These are phyloP conservation scores for Nicotiana attenuata DNA, from an alignment of 257 asterid species.

Conservation along the genomic window DNA sequence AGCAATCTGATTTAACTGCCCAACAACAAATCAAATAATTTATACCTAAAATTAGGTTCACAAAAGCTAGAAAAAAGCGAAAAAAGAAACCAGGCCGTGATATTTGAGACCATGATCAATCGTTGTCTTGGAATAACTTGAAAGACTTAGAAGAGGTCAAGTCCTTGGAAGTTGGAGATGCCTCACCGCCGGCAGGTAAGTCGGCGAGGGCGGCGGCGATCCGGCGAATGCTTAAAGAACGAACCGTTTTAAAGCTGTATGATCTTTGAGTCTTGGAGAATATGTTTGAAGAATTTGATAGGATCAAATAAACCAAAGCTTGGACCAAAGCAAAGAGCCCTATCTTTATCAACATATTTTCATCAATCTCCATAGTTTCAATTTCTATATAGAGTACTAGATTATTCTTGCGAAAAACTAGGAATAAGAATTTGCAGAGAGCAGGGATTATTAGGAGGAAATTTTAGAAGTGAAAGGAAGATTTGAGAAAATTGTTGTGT, in stretches of 20 bases:
- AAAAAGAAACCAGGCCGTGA: no score
- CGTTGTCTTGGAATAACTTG: not conserved
- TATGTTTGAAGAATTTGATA: constrained; percentile 55
- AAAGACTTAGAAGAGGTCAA: constrained; percentile 10
- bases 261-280: constrained; percentile 52
- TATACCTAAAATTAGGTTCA: not conserved
- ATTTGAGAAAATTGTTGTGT: not conserved
- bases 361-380: constrained; percentile 28
- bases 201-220: constrained; percentile 57
- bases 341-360: constrained; percentile 43
- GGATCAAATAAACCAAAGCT: constrained; percentile 52
- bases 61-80: not conserved
- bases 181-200: constrained; percentile 54
- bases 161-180: constrained; percentile 32
- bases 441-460: not conserved
- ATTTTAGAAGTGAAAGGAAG: not conserved
- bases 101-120: not conserved
- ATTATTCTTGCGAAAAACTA: not conserved
- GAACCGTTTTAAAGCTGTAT: constrained; percentile 51
- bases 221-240: constrained; percentile 65
- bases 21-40: not conserved
- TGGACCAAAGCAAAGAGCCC: constrained; percentile 53
- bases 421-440: not conserved
- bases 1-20: not conserved
- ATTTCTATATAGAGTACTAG: not conserved